A percentile compares a stretch with the other conserved stretches of the same genome.
These are phyloP conservation scores for Bipolaris bicolor DNA, from an alignment of 2,329 filamentous ascomycete genomes.

Conservation along the genomic window DNA sequence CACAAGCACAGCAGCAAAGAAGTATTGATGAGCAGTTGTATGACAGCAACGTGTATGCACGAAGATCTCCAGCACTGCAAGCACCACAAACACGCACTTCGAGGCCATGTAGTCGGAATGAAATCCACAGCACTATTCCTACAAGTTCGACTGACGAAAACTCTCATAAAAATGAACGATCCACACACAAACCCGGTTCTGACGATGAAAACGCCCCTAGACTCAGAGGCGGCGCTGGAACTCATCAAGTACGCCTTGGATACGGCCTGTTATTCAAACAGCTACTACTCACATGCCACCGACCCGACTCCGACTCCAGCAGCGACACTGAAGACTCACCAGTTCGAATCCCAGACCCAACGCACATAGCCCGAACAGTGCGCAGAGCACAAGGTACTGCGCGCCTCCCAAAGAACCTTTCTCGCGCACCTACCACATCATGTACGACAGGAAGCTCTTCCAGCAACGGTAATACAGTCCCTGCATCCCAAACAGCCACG, in stretches of 20 bases:
- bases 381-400: slow-evolving; percentile 3
- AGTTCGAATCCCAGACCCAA: background rate
- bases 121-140: background rate
- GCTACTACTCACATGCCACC: slow-evolving; percentile 8
- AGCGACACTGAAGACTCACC: background rate
- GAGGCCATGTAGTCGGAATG: background rate
- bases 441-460: background rate
- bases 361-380: background rate
- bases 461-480: background rate
- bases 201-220: background rate
- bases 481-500: background rate
- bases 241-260: background rate
- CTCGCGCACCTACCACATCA: background rate
- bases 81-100: background rate
- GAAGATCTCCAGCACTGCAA: background rate
- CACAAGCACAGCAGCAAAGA: background rate
- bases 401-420: slow-evolving; percentile 1
- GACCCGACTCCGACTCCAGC: background rate
- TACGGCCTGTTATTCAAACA: slow-evolving; percentile 4
- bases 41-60: background rate
- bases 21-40: slow-evolving; percentile 1
- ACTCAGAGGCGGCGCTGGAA: slow-evolving; percentile 19
- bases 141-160: background rate
- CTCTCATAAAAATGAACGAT: slow-evolving; percentile 1
- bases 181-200: slow-evolving; percentile 14